phyloP scores from a whole-genome alignment of 148 eudicot species.

The Talinum fruticosum region DNA sequence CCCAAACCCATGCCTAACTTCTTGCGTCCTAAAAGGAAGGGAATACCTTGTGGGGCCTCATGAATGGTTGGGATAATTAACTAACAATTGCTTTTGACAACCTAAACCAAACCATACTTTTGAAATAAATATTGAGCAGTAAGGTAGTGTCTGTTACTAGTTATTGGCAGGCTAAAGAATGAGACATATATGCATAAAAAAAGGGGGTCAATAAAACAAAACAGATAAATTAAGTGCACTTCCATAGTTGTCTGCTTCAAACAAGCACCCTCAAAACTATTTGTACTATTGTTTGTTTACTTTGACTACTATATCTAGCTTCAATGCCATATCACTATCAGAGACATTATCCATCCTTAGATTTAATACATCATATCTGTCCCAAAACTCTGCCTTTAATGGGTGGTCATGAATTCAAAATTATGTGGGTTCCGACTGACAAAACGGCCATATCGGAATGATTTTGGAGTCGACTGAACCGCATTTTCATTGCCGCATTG shows the following conservation, averaged over 20 bases:
- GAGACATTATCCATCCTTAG: not conserved
- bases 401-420: too few relatives aligned
- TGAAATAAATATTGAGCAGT: not conserved
- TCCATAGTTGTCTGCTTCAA: not conserved
- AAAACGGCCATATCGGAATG: too few relatives aligned
- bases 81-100: constrained; percentile 18
- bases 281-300: not conserved
- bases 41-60: constrained; percentile 11
- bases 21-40: not conserved
- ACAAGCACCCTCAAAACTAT: not conserved
- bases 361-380: not conserved
- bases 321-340: not conserved
- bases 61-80: constrained; percentile 9
- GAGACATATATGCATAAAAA: not conserved
- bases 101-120: constrained; percentile 18
- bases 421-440: too few relatives aligned
- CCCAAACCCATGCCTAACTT: not conserved
- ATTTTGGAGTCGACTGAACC: too few relatives aligned
- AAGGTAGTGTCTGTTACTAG: constrained; percentile 1
- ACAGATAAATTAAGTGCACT: not conserved
- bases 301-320: not conserved
- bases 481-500: too few relatives aligned
- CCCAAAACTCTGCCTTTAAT: not conserved
- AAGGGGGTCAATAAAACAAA: not conserved
- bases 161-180: not conserved